These are phyloP conservation scores for Backusella macrospora DNA, from an alignment of 192 early-diverging fungal genomes.

Conservation along the genomic window DNA sequence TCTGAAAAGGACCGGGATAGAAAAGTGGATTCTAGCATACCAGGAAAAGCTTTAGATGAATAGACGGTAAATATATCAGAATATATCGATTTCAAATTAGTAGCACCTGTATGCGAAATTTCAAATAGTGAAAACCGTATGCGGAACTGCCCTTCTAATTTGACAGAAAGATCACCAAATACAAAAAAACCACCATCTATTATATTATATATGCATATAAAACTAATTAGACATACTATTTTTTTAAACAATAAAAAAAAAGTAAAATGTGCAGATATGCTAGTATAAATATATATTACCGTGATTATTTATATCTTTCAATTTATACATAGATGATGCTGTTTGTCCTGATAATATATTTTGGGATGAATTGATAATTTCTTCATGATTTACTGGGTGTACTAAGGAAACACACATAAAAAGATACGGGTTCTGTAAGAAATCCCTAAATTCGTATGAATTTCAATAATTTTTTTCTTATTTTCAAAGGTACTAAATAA, in stretches of 20 bases:
- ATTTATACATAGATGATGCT: slow-evolving; percentile 82
- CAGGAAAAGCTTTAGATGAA: slow-evolving; percentile 88
- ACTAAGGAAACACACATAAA: slow-evolving; percentile 95
- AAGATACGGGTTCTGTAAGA: slow-evolving; percentile 82
- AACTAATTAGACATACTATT: too few relatives aligned
- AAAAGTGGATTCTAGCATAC: slow-evolving; percentile 87
- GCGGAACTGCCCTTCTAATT: slow-evolving; percentile 78
- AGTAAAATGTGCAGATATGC: not conserved
- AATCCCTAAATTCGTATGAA: slow-evolving; percentile 24
- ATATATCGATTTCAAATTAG: slow-evolving; percentile 59
- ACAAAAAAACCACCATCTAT: slow-evolving; percentile 92
- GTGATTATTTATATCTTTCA: slow-evolving; percentile 80
- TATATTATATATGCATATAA: not conserved
- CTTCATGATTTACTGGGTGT: slow-evolving; percentile 70
- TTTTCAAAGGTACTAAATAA: not conserved
- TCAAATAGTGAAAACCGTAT: slow-evolving; percentile 88
- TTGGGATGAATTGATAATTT: slow-evolving; percentile 71
- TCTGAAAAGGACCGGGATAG: slow-evolving; percentile 89
- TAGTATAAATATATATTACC: slow-evolving; percentile 26
- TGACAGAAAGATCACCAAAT: slow-evolving; percentile 90
- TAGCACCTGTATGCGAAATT: slow-evolving; percentile 57
- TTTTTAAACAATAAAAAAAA: not conserved
- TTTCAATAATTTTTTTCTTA: not conserved
- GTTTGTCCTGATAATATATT: slow-evolving; percentile 87
- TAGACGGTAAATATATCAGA: slow-evolving; percentile 80